Base-by-base conservation (phyloP, 257 asterid species). In the Petunia axillaris region DNA sequence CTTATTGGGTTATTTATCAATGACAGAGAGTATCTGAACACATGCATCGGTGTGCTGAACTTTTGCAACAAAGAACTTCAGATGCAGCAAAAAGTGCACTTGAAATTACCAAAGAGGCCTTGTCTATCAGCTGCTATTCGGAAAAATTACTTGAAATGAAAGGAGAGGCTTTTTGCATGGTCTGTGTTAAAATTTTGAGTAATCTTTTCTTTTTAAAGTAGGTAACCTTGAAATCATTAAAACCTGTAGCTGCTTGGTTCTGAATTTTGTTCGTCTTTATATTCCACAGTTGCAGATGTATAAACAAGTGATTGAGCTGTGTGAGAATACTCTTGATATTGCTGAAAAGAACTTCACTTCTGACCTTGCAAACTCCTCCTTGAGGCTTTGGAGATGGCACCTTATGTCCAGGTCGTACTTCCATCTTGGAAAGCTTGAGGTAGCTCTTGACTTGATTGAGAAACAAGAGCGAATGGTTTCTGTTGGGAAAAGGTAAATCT, bases 71-170 rank as follows among this genome's bases (percentile, higher is more conserved):
- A 84, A 83, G 87, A 80, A 89, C 92, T 70, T 83, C 82, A 44
- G 93, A 89, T 84, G 91, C 91, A 57, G 95, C 94, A 57, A 83
- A 57, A 46, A 79, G 43, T 77, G 96, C 97, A 63, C 89, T 96
- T 57, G 88, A 25, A 57, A 86, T 81, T 76, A 89, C 90, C 85
- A 85, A 36, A 54, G 93, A 91, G 82, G 98, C 94, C 79, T 83
- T 92, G 86, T 84, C 85, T 43, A 85, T 89, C 71, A 90, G 99
- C 87, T 87, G 87, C 80, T 90, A 85, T 83, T 95, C 98, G 3
- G 99, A 95, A 85, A 89, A 82, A 82, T 85, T 93, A 80, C 88
- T 92, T 82, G 89, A 92, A 94, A 87, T 93, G 95, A 95, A 92
- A 87, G 98, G 93, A 83, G 94, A 91, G 88, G 96, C 93, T 48